Base-by-base conservation (phyloP, 2,329 filamentous ascomycete genomes). In the Alternaria triticimaculans region DNA sequence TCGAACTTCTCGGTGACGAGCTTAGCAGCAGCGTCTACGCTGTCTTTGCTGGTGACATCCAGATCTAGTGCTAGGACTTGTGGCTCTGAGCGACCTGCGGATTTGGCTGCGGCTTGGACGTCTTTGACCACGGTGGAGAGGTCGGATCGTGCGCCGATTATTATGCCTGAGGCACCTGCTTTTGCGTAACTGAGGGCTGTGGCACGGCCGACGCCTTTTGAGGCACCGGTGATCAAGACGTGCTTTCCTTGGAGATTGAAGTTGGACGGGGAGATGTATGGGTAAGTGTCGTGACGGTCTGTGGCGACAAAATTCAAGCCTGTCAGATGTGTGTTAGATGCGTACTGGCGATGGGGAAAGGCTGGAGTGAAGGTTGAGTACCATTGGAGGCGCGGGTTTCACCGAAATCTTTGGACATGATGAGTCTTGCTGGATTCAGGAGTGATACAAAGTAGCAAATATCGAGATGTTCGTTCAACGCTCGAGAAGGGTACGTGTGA, bases 141-240 rank as follows among this genome's bases (percentile, higher is more conserved):
- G 5, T 67, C 30, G 4, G 70, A 85, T 20, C 88, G 84, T 0
- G 86, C 87, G 3, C 79, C 84, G 18, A 90, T 78, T 10, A 82
- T 84, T 58, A 90, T 87, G 18, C 78, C 72, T 0, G 84, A 82
- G 46, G 83, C 85, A 6, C 87, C 87, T 4, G 87, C 86, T 69
- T 78, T 78, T 23, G 87, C 87, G 68, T 83, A 89, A 12, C 84
- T 83, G 18, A 86, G 69, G 2, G 86, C 87, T 5, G 84, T 85
- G 9, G 83, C 82, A 8, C 78, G 79, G 9, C 88, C 87, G 25
- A 88, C 82, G 5, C 87, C 86, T 62, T 82, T 84, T 4, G 84
- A 86, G 0, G 84, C 87, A 8, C 87, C 88, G 0, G 83, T 87
- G 53, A 90, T 84, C 64, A 90, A 80, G 45, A 85, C 76, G 5